Evolutionary conservation across 2,329 filamentous ascomycete species (phyloP).

Genomic region (Knufia fluminis): DNA sequence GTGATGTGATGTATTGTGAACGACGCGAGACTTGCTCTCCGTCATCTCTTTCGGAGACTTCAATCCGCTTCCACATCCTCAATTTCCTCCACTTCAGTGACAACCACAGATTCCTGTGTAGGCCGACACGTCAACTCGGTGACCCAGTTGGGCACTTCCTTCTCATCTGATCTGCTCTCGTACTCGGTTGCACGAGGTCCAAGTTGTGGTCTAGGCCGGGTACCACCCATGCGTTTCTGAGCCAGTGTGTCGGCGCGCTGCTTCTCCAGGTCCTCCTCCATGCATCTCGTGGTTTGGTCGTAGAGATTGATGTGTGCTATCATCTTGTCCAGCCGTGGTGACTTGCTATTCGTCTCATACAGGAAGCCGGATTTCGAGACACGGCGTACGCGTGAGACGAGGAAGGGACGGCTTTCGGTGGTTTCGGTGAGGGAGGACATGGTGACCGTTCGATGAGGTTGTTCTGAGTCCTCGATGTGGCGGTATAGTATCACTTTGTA

Average conservation of each 20-base stretch:
- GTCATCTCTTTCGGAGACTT: no score
- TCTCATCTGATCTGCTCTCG: background rate
- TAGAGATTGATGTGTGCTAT: constrained; percentile 9
- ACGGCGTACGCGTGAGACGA: constrained; percentile 4
- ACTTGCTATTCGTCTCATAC: background rate
- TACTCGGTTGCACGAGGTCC: background rate
- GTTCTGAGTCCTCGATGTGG: no score
- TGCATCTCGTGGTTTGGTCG: constrained; percentile 5
- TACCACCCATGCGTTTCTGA: background rate
- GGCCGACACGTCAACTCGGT: background rate
- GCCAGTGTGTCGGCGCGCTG: background rate
- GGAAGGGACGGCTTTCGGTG: background rate
- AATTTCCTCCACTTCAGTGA: background rate
- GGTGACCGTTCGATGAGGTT: background rate
- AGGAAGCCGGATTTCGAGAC: constrained; percentile 6
- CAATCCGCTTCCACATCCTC: constrained; percentile 4
- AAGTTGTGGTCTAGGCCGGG: background rate
- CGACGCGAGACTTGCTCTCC: no score
- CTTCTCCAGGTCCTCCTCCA: background rate
- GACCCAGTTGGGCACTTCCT: background rate
- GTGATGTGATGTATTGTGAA: no score
- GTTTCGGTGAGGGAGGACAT: background rate
- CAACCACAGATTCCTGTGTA: background rate
- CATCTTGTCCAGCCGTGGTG: constrained; percentile 8
- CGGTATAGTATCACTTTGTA: no score